phyloP scores from a whole-genome alignment of 495 filamentous ascomycete genomes.

The Penicillium chermesinum region DNA sequence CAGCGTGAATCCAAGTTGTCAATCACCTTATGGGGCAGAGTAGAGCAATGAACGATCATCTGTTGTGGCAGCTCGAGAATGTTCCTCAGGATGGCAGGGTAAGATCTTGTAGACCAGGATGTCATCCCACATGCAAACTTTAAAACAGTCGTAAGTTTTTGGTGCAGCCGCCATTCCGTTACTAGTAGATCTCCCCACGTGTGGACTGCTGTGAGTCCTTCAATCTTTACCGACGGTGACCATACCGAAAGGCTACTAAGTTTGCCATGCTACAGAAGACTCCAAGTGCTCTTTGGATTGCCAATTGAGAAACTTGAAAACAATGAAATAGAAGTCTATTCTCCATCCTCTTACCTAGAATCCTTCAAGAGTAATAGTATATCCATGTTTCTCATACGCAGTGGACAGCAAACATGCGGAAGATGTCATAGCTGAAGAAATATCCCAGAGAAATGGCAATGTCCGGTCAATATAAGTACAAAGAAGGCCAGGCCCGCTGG shows the following conservation, averaged over 20 bases:
- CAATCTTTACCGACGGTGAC: no score
- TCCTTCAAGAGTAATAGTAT: neutral
- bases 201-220: no score
- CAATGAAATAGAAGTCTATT: neutral
- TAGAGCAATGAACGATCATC: no score
- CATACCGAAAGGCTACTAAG: no score
- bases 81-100: neutral
- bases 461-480: slow-evolving; percentile 33
- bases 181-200: no score
- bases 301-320: neutral
- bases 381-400: neutral
- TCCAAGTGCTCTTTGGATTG: slow-evolving; percentile 2
- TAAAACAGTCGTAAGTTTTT: no score
- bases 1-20: slow-evolving; percentile 1
- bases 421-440: slow-evolving; percentile 4
- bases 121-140: no score
- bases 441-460: slow-evolving; percentile 13
- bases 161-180: no score
- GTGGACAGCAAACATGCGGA: neutral
- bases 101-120: neutral
- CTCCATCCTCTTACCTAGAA: neutral
- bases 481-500: slow-evolving; percentile 20
- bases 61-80: no score
- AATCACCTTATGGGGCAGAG: no score
- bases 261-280: no score